Percentiles rank a stretch among this genome's conserved stretches.
These are phyloP conservation scores for Tolypocladium tundrense DNA, from an alignment of 2,329 filamentous ascomycete genomes.

Conservation along the genomic window DNA sequence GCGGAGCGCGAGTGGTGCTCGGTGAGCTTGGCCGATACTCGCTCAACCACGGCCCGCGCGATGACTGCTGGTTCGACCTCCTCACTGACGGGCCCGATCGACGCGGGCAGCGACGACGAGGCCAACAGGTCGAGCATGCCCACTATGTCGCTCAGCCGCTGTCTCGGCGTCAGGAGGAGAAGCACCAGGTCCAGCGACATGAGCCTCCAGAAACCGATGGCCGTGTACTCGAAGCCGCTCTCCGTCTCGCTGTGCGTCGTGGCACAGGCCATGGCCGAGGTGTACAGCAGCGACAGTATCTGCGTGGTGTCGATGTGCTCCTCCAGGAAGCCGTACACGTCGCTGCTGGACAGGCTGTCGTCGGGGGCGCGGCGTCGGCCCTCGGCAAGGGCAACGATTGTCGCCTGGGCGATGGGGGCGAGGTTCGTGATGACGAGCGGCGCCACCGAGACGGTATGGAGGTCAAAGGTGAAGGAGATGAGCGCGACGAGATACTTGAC, in stretches of 20 bases:
- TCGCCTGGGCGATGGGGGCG: conserved; percentile 44
- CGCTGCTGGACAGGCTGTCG: conserved; percentile 34
- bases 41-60: conserved; percentile 45
- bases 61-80: conserved; percentile 31
- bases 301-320: conserved; percentile 52
- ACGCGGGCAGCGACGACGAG: conserved; percentile 52
- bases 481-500: conserved; percentile 56
- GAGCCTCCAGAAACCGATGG: conserved; percentile 52
- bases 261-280: conserved; percentile 51
- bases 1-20: conserved; percentile 35
- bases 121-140: conserved; percentile 55
- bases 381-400: conserved; percentile 49
- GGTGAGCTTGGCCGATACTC: conserved; percentile 51
- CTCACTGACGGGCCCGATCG: conserved; percentile 54
- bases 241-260: conserved; percentile 22
- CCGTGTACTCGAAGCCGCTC: conserved; percentile 16
- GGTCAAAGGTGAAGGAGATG: conserved; percentile 51
- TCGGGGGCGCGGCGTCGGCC: conserved; percentile 40
- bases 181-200: conserved; percentile 58
- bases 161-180: conserved; percentile 56
- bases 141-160: conserved; percentile 52
- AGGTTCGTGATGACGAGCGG: conserved; percentile 49
- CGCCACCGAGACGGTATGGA: conserved; percentile 48
- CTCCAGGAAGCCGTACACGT: conserved; percentile 26
- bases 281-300: conserved; percentile 56